Evolutionary conservation across 2,329 filamentous ascomycete species (phyloP).

Genomic region (Clonostachys sp.): DNA sequence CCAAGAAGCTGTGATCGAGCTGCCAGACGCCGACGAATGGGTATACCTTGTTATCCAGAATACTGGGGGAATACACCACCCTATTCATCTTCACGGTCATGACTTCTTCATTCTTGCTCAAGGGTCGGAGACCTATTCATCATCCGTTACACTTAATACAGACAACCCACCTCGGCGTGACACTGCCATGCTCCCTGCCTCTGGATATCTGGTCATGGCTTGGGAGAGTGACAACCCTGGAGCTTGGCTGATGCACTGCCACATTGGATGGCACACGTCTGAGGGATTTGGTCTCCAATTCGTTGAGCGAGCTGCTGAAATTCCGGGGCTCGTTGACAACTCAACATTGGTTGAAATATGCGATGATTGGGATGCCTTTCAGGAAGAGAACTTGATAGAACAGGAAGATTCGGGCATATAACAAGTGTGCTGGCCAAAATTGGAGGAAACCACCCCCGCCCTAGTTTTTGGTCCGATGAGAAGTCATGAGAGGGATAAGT

Average conservation of each 20-base stretch:
- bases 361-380: constrained; percentile 6
- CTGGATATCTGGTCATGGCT: constrained; percentile 42
- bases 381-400: constrained; percentile 4
- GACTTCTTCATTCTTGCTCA: constrained; percentile 16
- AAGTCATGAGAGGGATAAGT: too few species aligned
- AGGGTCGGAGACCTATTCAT: constrained; percentile 16
- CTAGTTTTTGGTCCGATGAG: too few species aligned
- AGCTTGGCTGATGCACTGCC: constrained; percentile 43
- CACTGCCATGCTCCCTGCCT: constrained; percentile 37
- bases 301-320: constrained; percentile 10
- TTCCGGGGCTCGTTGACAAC: constrained; percentile 5
- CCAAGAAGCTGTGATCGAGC: constrained; percentile 18
- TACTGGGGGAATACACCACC: constrained; percentile 16
- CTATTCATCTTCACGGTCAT: constrained; percentile 29
- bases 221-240: constrained; percentile 45
- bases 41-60: constrained; percentile 16
- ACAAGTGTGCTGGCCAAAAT: not conserved
- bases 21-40: constrained; percentile 16
- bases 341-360: constrained; percentile 5
- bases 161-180: constrained; percentile 47
- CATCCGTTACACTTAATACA: constrained; percentile 21
- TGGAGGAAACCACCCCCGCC: too few species aligned
- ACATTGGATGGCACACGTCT: constrained; percentile 39
- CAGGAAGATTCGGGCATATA: constrained; percentile 14
- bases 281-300: constrained; percentile 15